Base-by-base conservation (phyloP, 768 basidiomycete genomes). In the Collybia sordida region DNA sequence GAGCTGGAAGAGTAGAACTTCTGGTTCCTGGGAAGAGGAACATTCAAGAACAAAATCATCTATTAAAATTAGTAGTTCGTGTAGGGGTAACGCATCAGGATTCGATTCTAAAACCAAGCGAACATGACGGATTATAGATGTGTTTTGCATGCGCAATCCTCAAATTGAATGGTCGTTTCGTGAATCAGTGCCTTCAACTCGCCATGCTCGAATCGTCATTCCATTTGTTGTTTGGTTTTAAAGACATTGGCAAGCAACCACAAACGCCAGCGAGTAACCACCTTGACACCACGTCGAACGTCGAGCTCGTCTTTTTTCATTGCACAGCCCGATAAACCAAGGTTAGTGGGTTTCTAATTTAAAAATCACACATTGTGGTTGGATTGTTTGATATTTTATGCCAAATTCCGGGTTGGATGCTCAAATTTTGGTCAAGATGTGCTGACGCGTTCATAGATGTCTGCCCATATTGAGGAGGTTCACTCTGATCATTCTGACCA, bases 391-490 rank as follows among this genome's bases (percentile, higher is more conserved):
- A 31, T 11, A 31, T 11, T 31, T 31, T 11, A 6, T 31, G 9
- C 9, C 31, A 31, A 31, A 11, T 31, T 31, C 11, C 31, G 9
- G 6, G 11, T 12, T 77, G 74, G 74, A 75, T 77, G 67, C 47
- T 38, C 47, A 43, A 35, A 25, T 22, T 48, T 49, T 25, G 38
- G 46, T 42, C 50, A 50, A 47, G 74, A 73, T 74, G 66, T 52
- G 53, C 54, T 59, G 49, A 70, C 64, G 60, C 63, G 57, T 52
- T 51, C 22, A 35, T 17, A 81, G 85, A 90, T 90, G 88, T 85
- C 85, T 53, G 85, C 88, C 46, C 83, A 85, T 62, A 90, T 91
- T 61, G 91, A 93, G 72, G 91, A 93, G 77, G 72, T 92, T 57
- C 64, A 67, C 55, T 91, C 90, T 51, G 90, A 91, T 75, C 86